Percentiles rank a stretch among this genome's conserved stretches.
phyloP scores from a whole-genome alignment of 1,284 basidiomycete genomes.

The Ceratobasidium sp. region DNA sequence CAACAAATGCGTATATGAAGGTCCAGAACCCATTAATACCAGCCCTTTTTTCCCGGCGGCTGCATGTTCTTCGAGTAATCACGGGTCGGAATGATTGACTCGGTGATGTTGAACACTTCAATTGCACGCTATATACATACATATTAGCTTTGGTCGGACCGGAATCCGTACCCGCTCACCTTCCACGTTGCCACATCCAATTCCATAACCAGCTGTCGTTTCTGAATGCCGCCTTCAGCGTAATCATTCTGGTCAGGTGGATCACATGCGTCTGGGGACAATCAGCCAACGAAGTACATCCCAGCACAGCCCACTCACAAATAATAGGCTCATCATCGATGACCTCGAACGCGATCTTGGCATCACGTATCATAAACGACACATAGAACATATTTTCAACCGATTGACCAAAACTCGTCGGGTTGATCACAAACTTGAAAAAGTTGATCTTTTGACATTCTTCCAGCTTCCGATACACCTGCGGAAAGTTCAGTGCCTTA shows the following conservation, averaged over 20 bases:
- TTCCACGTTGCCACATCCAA: constrained; percentile 82
- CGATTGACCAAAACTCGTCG: constrained; percentile 84
- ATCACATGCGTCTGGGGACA: constrained; percentile 62
- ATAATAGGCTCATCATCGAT: constrained; percentile 73
- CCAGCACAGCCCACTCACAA: constrained; percentile 57
- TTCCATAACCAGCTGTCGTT: constrained; percentile 83
- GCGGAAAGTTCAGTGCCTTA: constrained; percentile 1
- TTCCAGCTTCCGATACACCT: constrained; percentile 49
- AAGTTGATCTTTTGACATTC: constrained; percentile 66
- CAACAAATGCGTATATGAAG: background rate
- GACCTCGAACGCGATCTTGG: constrained; percentile 64
- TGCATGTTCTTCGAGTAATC: constrained; percentile 28
- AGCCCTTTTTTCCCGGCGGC: constrained; percentile 33
- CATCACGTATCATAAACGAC: constrained; percentile 87
- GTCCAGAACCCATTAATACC: constrained; percentile 9
- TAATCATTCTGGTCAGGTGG: constrained; percentile 70
- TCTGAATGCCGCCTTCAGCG: constrained; percentile 61
- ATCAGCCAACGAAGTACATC: background rate
- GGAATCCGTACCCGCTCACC: constrained; percentile 54
- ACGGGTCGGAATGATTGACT: constrained; percentile 70
- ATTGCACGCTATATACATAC: constrained; percentile 66
- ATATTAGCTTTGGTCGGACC: background rate
- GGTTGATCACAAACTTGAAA: constrained; percentile 85
- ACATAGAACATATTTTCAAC: constrained; percentile 94
- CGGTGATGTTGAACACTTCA: constrained; percentile 75